A percentile compares a stretch with the other conserved stretches of the same genome.
phyloP scores from a whole-genome alignment of 2,329 filamentous ascomycete species.

The Ceratocystis colombiana region DNA sequence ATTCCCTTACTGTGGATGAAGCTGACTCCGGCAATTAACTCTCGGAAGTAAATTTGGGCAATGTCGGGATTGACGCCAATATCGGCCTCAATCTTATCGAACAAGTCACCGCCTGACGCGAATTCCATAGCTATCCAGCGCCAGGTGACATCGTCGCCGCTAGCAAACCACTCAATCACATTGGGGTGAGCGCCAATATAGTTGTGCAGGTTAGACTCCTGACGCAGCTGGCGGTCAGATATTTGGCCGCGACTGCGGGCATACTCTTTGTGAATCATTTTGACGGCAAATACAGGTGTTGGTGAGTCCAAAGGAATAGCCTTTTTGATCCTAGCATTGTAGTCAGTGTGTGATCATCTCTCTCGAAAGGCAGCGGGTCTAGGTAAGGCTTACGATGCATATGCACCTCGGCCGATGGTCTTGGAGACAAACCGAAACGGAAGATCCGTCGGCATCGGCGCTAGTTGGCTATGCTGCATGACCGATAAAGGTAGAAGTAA shows the following conservation, averaged over 20 bases:
- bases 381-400: constrained; percentile 64
- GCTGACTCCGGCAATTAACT: constrained; percentile 78
- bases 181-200: constrained; percentile 84
- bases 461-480: constrained; percentile 58
- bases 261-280: constrained; percentile 97
- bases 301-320: constrained; percentile 62
- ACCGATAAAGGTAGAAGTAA: background rate
- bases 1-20: constrained; percentile 97
- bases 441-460: constrained; percentile 71
- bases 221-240: constrained; percentile 75
- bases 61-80: constrained; percentile 90
- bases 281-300: constrained; percentile 83
- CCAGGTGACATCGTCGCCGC: constrained; percentile 77
- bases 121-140: constrained; percentile 98
- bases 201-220: constrained; percentile 84
- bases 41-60: constrained; percentile 90
- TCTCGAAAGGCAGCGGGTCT: constrained; percentile 3
- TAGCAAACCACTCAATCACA: constrained; percentile 84
- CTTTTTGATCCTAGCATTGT: constrained; percentile 67
- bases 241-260: constrained; percentile 82
- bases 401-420: constrained; percentile 91
- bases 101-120: constrained; percentile 88
- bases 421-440: constrained; percentile 93
- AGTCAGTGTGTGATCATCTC: constrained; percentile 25
- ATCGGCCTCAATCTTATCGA: constrained; percentile 98